Conservation (phyloP, 768 basidiomycete genomes). For the Clathrus columnatus region DNA sequence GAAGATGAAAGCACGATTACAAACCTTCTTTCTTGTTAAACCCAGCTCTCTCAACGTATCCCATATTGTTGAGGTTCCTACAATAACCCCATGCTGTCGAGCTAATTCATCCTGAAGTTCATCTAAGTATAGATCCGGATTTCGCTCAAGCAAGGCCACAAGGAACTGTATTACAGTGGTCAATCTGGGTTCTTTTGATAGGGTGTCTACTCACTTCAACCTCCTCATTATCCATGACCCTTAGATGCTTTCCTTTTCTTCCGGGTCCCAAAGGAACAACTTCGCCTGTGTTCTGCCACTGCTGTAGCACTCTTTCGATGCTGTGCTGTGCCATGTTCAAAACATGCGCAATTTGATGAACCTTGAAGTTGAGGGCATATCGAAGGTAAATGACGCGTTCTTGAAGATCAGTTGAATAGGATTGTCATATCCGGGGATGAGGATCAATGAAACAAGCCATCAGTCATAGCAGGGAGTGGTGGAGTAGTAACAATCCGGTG, state of each 20-base stretch:
- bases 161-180: slow-evolving; percentile 10
- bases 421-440: neutral
- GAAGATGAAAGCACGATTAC: too few relatives aligned
- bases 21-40: too few relatives aligned
- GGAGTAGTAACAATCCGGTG: too few relatives aligned
- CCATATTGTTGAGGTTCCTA: slow-evolving; percentile 2
- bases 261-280: neutral
- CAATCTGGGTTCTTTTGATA: neutral
- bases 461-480: too few relatives aligned
- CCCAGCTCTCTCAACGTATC: too few relatives aligned
- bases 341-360: neutral
- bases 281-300: neutral
- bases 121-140: slow-evolving; percentile 18
- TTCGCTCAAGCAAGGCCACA: slow-evolving; percentile 15
- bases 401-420: neutral
- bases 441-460: neutral
- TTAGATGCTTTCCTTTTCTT: neutral
- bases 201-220: neutral
- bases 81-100: slow-evolving; percentile 5
- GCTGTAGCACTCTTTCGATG: neutral
- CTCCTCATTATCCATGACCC: neutral
- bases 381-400: neutral
- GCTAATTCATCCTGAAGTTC: slow-evolving; percentile 15
- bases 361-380: neutral
- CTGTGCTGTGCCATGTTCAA: neutral